Conservation (phyloP, 352 stramenopile species). For the Globisporangium heterothallicum region DNA sequence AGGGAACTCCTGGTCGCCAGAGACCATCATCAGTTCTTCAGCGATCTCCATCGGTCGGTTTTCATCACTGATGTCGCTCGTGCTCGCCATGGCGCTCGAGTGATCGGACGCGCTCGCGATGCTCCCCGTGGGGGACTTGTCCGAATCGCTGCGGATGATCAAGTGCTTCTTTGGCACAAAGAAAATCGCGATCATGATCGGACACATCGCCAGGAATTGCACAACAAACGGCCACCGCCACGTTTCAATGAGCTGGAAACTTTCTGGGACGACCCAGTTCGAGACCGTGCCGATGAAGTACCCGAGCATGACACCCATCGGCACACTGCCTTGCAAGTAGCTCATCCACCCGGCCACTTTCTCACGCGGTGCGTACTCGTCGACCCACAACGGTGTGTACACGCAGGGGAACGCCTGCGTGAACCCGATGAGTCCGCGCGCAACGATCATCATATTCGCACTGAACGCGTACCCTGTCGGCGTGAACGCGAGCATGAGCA, state of each 20-base stretch:
- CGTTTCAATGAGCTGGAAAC: conserved; percentile 55
- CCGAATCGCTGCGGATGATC: conserved; percentile 54
- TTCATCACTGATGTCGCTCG: conserved; percentile 29
- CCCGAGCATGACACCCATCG: conserved; percentile 82
- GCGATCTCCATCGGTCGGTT: conserved; percentile 33
- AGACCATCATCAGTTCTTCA: conserved; percentile 14
- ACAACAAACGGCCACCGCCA: conserved; percentile 84
- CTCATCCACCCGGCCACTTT: conserved; percentile 82
- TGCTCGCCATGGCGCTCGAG: conserved; percentile 25
- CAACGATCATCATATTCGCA: conserved; percentile 67
- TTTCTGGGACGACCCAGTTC: conserved; percentile 75
- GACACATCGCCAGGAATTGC: conserved; percentile 70
- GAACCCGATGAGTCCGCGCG: conserved; percentile 68
- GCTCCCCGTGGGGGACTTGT: conserved; percentile 38
- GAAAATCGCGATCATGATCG: conserved; percentile 74
- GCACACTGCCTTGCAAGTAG: conserved; percentile 76
- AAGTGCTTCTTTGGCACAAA: conserved; percentile 79
- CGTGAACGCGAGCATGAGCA: conserved; percentile 66
- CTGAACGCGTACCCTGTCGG: conserved; percentile 64
- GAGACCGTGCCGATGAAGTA: conserved; percentile 80
- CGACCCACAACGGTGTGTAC: conserved; percentile 83
- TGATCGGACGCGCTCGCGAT: conserved; percentile 37
- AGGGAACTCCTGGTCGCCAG: not conserved
- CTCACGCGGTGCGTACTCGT: conserved; percentile 73
- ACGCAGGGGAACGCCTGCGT: conserved; percentile 81